Evolutionary conservation across 805 yeast species (phyloP).

Genomic region (Wickerhamiella qilinensis): DNA sequence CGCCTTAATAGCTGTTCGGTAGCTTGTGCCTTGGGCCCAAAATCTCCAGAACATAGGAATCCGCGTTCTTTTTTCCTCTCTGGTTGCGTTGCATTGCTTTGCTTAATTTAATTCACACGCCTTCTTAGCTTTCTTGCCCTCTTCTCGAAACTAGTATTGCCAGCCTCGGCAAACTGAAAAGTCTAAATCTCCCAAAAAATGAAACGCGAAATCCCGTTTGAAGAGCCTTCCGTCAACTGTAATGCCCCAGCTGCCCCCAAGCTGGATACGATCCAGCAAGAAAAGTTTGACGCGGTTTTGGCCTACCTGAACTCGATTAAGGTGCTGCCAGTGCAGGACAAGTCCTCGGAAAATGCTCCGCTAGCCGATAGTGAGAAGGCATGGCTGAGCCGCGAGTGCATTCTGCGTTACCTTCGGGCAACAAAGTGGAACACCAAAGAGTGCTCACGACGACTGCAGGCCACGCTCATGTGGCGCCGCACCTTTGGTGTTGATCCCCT

Average conservation of each 20-base stretch:
- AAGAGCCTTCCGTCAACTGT: slow-evolving; percentile 33
- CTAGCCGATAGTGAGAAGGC: slow-evolving; percentile 48
- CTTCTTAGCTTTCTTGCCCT: too few species aligned
- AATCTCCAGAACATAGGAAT: too few species aligned
- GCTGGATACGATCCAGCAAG: slow-evolving; percentile 38
- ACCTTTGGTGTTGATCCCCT: slow-evolving; percentile 59
- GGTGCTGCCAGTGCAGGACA: slow-evolving; percentile 32
- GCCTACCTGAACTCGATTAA: slow-evolving; percentile 39
- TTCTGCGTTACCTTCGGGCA: slow-evolving; percentile 79
- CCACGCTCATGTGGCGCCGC: slow-evolving; percentile 83
- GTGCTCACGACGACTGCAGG: slow-evolving; percentile 57
- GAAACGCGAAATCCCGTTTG: slow-evolving; percentile 32
- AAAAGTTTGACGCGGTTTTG: slow-evolving; percentile 46
- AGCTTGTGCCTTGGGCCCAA: too few species aligned
- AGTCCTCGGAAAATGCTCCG: slow-evolving; percentile 24
- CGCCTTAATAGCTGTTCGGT: too few species aligned
- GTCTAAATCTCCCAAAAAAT: too few species aligned
- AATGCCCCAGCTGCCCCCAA: slow-evolving; percentile 33
- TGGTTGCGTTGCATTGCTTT: too few species aligned
- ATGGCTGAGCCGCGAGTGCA: slow-evolving; percentile 88
- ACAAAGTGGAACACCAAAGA: slow-evolving; percentile 72
- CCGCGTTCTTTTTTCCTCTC: too few species aligned
- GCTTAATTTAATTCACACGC: too few species aligned
- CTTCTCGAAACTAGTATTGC: too few species aligned
- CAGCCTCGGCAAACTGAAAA: too few species aligned